A percentile compares a stretch with the other conserved stretches of the same genome.
These are phyloP conservation scores for Paxillus rubicundulus DNA, from an alignment of 768 basidiomycete genomes.

Conservation along the genomic window DNA sequence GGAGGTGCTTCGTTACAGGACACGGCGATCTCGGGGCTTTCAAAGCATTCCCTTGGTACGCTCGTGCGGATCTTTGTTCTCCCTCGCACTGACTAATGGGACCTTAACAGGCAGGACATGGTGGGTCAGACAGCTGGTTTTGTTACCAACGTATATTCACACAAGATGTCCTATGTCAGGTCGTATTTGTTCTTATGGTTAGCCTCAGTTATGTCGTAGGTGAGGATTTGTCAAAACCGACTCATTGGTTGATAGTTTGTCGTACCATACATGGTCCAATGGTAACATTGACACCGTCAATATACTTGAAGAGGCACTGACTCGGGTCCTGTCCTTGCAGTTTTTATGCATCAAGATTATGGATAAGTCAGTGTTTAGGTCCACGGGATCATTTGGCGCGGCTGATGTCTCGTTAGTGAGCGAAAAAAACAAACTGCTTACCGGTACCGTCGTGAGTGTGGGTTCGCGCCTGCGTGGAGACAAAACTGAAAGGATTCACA, in stretches of 20 bases:
- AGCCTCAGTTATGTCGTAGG: neutral
- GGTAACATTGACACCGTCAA: neutral
- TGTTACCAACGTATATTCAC: neutral
- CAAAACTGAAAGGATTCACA: neutral
- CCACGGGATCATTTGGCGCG: neutral
- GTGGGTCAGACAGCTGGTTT: neutral
- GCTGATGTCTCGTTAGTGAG: neutral
- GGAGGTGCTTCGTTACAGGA: neutral
- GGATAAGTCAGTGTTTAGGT: slow-evolving; percentile 1
- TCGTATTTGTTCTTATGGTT: neutral
- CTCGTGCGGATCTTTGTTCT: neutral
- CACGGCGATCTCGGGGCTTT: neutral
- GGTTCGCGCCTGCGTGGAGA: too few species aligned
- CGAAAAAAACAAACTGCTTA: slow-evolving; percentile 1
- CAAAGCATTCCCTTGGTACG: neutral
- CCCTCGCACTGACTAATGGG: neutral
- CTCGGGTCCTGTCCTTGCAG: neutral
- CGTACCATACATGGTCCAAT: slow-evolving; percentile 3
- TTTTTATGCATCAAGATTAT: slow-evolving; percentile 1
- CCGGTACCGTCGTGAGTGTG: neutral
- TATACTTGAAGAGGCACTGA: neutral
- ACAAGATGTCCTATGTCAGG: neutral
- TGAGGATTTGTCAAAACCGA: neutral
- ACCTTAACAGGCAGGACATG: neutral
- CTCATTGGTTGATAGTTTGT: neutral